Evolutionary conservation across 371 early-diverging fungal genomes (phyloP), one percentile per base, ranked within the genome.

Genomic region (Vairimorpha apis): DNA sequence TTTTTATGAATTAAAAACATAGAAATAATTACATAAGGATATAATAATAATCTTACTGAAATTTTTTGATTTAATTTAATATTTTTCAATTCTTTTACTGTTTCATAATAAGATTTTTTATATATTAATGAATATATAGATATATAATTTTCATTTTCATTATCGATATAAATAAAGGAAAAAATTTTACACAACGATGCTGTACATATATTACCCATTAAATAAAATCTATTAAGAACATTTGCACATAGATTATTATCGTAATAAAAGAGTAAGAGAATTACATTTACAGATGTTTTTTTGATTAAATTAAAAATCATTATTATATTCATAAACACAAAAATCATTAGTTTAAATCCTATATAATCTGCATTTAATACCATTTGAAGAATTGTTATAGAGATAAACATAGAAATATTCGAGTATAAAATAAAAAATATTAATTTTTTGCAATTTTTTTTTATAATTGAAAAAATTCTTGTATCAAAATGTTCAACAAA

Each of bases 311-410:
- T 25, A 14, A 63, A 43, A 63, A 43, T 43, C 33, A 63, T 35
- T 3, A 41, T 27, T 23, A 63, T 12, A 63, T 63, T 63, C 63
- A 63, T 63, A 63, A 63, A 63, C 1, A 63, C 18, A 29, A 63
- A 63, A 0, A 63, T 2, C 3, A 25, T 21, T n/a, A 10, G 14
- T 18, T 18, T 38, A 12, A 41, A 37, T 10, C 63, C 63, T 25
- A 2, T 63, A 43, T 35, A 63, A 63, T 63, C n/a, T 27, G 25
- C 23, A 29, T 4, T 10, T 2, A 63, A 4, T 1, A 63, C 27
- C 21, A 63, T 16, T 14, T 63, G 16, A 32, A 63, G 25, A 10
- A 43, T 2, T 21, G 29, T 43, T 43, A 63, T 27, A 7, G 44
- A 32, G 5, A 10, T 29, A 41, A 63, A 25, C 18, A 37, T 8